Evolutionary conservation across 257 asterid genomes (phyloP), one percentile per base, ranked within the genome.

Genomic region (Penstemon eatonii): DNA sequence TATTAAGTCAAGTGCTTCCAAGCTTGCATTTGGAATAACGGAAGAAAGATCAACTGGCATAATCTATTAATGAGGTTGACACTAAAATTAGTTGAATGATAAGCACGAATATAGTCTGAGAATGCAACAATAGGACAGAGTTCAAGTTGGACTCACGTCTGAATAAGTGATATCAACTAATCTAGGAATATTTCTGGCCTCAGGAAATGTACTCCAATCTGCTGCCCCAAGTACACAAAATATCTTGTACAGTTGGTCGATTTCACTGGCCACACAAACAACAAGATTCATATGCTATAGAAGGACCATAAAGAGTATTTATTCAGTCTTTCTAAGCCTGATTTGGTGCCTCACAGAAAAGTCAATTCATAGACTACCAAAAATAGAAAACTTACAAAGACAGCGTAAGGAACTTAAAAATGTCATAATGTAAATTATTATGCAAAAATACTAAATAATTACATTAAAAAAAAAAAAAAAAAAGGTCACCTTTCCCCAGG

Each of bases 401-500:
- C 61, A 13, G 45, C 43, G 15, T 11, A 12, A 19, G 38, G 33
- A 53, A 8, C 63, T 54, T 68, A 39, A 53, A 46, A 47, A 10
- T 0, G 12, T 56, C 6, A 56, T 7, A 56, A 51, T 6, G 57
- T 8, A 73, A 70, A 45, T 13, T 11, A 42, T 25, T 10, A 56
- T 4, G 33, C 33, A 25, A 25, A 25, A 25, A 25, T 25, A 25
- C 33, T 25, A 25, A 25, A 25, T 25, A 2, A 25, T 25, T 25
- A 64, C 39, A 42, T 55, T 47, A 6, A 15, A 15, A 15, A 15
- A 39, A 40, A 68, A 67, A 68, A 67, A 68, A 42, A 47, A 62
- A 77, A 75, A 65, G 50, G 64, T 81, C 79, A 88, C 98, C 98
- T 92, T 90, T 86, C 95, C 75, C 98, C 98, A 13, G 98, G 98